A percentile compares a stretch with the other conserved stretches of the same genome.
Conservation (phyloP, 805 yeast genomes). For the Saccharomycopsis lassenensis region DNA sequence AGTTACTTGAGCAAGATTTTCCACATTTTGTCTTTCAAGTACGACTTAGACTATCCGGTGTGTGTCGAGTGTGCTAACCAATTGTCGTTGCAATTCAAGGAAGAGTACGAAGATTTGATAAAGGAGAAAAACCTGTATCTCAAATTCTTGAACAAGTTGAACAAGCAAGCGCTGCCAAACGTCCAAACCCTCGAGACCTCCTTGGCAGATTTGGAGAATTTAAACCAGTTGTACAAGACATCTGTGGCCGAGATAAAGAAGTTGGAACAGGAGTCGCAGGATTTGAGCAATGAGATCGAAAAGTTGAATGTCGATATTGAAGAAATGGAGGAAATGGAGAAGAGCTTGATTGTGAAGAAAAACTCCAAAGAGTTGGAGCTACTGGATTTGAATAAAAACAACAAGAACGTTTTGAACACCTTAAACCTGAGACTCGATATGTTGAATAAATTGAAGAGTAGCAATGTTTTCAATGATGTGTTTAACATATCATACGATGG, state of each 20-base stretch:
- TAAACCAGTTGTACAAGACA: slow-evolving; percentile 31
- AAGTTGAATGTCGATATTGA: slow-evolving; percentile 39
- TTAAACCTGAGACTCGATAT: slow-evolving; percentile 53
- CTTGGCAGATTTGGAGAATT: slow-evolving; percentile 19
- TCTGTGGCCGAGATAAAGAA: slow-evolving; percentile 35
- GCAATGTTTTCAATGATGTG: slow-evolving; percentile 75
- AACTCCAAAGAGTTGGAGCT: slow-evolving; percentile 50
- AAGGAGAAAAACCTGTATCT: slow-evolving; percentile 72
- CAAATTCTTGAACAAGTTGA: slow-evolving; percentile 59
- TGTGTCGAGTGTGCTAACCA: slow-evolving; percentile 75
- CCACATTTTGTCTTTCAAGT: slow-evolving; percentile 57
- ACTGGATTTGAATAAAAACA: slow-evolving; percentile 37
- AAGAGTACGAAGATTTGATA: slow-evolving; percentile 59
- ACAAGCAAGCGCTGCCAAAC: slow-evolving; percentile 29
- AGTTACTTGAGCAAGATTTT: slow-evolving; percentile 54
- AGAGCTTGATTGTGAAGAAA: slow-evolving; percentile 34
- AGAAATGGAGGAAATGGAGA: slow-evolving; percentile 36
- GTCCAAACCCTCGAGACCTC: slow-evolving; percentile 20
- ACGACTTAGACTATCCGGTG: slow-evolving; percentile 76
- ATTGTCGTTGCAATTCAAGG: slow-evolving; percentile 52
- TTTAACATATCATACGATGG: slow-evolving; percentile 81
- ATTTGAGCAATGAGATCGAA: slow-evolving; percentile 32
- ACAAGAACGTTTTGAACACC: slow-evolving; percentile 52
- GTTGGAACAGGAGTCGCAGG: slow-evolving; percentile 29
- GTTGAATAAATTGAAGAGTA: slow-evolving; percentile 56